A percentile compares a stretch with the other conserved stretches of the same genome.
Evolutionary conservation across 78 protist species (phyloP).

Genomic region (Dictyostelium citrinum): DNA sequence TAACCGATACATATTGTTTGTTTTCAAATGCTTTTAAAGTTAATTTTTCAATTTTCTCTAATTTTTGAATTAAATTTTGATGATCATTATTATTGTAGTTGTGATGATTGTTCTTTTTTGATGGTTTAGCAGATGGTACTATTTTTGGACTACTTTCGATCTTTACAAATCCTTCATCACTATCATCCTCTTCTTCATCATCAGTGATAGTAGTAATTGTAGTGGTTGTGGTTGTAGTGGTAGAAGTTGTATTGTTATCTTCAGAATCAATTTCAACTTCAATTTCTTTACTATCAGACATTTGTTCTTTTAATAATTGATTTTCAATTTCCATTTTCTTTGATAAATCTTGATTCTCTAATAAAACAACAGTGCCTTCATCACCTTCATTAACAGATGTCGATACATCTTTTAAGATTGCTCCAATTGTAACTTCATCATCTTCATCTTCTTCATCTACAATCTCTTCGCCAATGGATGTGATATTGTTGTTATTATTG

Average conservation of each 20-base stretch:
- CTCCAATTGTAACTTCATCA: not conserved
- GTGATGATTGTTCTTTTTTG: not conserved
- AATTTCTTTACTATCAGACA: not conserved
- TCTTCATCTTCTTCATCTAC: conserved; percentile 10
- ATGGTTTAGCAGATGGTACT: not conserved
- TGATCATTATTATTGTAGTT: no score
- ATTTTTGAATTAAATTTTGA: not conserved
- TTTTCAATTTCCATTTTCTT: not conserved
- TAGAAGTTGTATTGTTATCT: not conserved
- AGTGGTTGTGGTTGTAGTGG: not conserved
- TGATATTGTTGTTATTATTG: not conserved
- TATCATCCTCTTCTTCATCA: not conserved
- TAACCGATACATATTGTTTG: conserved; percentile 31
- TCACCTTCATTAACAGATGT: conserved; percentile 18
- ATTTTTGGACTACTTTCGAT: not conserved
- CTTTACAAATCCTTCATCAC: not conserved
- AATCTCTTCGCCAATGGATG: not conserved
- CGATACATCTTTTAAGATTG: conserved; percentile 34
- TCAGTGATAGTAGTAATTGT: not conserved
- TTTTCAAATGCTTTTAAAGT: conserved; percentile 2
- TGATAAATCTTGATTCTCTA: not conserved
- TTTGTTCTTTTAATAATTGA: not conserved
- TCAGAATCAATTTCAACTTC: not conserved
- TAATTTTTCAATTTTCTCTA: not conserved
- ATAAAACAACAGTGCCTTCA: conserved; percentile 45